These are phyloP conservation scores for Forsythia suspensa DNA, from an alignment of 257 asterid genomes.

Conservation along the genomic window DNA sequence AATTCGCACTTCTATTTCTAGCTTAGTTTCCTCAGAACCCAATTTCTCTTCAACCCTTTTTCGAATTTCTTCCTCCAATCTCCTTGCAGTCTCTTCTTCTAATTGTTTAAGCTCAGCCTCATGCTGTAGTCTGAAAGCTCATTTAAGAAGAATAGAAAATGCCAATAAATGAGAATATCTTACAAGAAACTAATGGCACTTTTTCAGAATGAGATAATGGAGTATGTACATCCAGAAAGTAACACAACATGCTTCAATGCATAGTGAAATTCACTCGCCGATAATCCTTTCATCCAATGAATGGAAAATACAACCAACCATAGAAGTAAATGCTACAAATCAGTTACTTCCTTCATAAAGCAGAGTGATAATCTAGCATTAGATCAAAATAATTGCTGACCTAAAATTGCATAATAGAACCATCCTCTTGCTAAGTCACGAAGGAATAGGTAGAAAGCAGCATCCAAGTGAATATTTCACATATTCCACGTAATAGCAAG, in stretches of 20 bases:
- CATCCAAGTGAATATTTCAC: background rate
- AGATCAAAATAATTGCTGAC: background rate
- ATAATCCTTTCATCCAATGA: background rate
- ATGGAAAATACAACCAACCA: background rate
- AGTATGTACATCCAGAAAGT: slow-evolving; percentile 1
- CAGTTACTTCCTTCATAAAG: slow-evolving; percentile 4
- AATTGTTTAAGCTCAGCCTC: slow-evolving; percentile 80
- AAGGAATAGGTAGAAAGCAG: background rate
- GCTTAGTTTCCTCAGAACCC: slow-evolving; percentile 65
- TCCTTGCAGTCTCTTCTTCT: slow-evolving; percentile 89
- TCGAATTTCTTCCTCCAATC: slow-evolving; percentile 86
- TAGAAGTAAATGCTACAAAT: background rate
- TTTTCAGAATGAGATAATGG: background rate
- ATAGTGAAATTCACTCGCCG: background rate
- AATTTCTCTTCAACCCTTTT: slow-evolving; percentile 73
- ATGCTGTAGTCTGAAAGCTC: slow-evolving; percentile 56
- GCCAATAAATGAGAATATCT: slow-evolving; percentile 1
- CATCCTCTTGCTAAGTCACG: background rate
- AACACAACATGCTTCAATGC: background rate
- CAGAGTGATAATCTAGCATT: background rate
- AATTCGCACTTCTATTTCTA: slow-evolving; percentile 63
- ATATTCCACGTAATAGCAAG: background rate
- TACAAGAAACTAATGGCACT: slow-evolving; percentile 11
- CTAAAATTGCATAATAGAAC: background rate
- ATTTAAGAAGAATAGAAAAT: slow-evolving; percentile 19